Conservation (phyloP, 306 rosid species). For the Luffa aegyptiaca region DNA sequence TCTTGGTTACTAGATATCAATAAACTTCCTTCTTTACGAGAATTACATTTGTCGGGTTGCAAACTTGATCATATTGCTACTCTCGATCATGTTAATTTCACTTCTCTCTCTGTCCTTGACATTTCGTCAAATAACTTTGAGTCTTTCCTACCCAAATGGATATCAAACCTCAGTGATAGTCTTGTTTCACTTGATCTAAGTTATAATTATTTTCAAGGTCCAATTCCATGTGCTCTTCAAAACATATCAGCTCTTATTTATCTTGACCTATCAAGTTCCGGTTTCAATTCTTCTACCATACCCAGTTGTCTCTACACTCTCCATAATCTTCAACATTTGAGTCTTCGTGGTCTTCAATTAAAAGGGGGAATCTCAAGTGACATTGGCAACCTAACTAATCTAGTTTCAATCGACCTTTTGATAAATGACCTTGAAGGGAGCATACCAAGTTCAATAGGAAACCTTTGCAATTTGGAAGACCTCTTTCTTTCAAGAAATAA, state of each 20-base stretch:
- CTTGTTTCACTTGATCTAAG: not conserved
- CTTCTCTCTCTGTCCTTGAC: not conserved
- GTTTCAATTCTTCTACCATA: not conserved
- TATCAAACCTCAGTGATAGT: slow-evolving; percentile 8
- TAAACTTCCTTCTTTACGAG: not conserved
- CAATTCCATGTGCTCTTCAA: not conserved
- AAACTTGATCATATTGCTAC: not conserved
- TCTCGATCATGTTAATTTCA: not conserved
- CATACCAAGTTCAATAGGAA: not conserved
- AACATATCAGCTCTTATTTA: not conserved
- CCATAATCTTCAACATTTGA: not conserved
- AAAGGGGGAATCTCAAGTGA: not conserved
- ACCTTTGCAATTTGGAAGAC: not conserved
- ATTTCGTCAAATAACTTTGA: not conserved
- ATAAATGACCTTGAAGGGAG: not conserved
- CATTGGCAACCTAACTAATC: not conserved
- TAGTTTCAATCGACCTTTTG: not conserved
- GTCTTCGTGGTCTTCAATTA: not conserved
- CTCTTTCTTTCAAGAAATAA: not conserved
- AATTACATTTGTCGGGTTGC: not conserved
- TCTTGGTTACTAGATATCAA: not conserved
- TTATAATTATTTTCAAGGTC: not conserved
- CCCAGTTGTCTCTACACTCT: not conserved
- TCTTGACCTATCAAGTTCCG: not conserved
- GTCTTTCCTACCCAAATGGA: not conserved